Evolutionary conservation across 176 grass and related monocot species (phyloP).

Genomic region (Otatea glauca): DNA sequence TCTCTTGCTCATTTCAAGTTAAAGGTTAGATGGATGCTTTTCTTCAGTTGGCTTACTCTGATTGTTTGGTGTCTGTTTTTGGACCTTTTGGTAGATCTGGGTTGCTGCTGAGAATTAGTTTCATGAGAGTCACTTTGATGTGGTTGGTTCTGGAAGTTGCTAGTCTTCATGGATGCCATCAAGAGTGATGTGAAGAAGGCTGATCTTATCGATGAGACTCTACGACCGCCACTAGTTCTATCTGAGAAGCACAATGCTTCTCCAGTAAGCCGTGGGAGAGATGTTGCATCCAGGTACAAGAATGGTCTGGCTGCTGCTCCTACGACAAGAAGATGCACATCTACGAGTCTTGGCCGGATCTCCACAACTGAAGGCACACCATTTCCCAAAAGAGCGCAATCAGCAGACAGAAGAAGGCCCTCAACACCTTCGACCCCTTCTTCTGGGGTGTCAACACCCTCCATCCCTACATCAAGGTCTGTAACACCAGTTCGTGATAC

Average conservation of each 20-base stretch:
- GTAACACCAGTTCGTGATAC: slow-evolving; percentile 65
- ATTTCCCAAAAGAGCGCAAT: slow-evolving; percentile 67
- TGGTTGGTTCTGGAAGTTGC: slow-evolving; percentile 52
- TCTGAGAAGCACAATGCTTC: slow-evolving; percentile 86
- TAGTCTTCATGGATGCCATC: slow-evolving; percentile 58
- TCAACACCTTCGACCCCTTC: slow-evolving; percentile 58
- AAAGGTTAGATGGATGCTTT: slow-evolving; percentile 2
- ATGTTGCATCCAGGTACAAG: slow-evolving; percentile 81
- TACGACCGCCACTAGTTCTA: slow-evolving; percentile 64
- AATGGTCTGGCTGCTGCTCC: slow-evolving; percentile 43
- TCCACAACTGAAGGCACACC: slow-evolving; percentile 34
- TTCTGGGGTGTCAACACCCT: slow-evolving; percentile 60
- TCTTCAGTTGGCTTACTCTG: slow-evolving; percentile 18
- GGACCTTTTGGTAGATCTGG: slow-evolving; percentile 32
- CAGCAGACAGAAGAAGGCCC: slow-evolving; percentile 79
- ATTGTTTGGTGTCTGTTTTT: slow-evolving; percentile 17
- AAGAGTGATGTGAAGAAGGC: slow-evolving; percentile 46
- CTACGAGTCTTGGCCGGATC: slow-evolving; percentile 48
- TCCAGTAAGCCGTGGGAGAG: slow-evolving; percentile 49
- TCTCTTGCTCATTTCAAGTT: slow-evolving; percentile 33
- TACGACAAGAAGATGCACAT: slow-evolving; percentile 59
- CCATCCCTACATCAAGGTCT: slow-evolving; percentile 54
- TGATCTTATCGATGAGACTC: slow-evolving; percentile 49
- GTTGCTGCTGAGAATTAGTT: slow-evolving; percentile 27
- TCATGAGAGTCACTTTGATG: slow-evolving; percentile 52